Evolutionary conservation across 352 stramenopile genomes (phyloP).

Genomic region (Globisporangium canariense): DNA sequence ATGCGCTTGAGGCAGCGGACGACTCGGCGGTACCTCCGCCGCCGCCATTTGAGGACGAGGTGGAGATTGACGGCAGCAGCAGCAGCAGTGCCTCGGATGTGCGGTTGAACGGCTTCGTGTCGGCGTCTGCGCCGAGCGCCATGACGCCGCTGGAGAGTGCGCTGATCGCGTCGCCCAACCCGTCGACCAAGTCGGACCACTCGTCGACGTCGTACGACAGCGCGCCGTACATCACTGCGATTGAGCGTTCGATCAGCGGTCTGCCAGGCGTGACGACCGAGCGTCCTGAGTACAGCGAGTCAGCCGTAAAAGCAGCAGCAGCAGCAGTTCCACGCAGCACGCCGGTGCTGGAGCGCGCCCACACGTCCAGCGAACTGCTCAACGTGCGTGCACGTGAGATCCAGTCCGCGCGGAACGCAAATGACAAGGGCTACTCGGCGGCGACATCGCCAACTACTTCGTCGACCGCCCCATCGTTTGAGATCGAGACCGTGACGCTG

Average conservation of each 20-base stretch:
- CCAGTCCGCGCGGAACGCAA: constrained; percentile 33
- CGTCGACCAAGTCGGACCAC: constrained; percentile 26
- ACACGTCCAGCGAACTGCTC: constrained; percentile 71
- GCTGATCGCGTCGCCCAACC: constrained; percentile 25
- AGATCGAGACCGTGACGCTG: constrained; percentile 82
- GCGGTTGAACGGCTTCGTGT: constrained; percentile 24
- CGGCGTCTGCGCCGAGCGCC: constrained; percentile 31
- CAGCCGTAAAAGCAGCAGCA: constrained; percentile 2
- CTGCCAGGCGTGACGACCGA: constrained; percentile 33
- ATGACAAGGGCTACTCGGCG: constrained; percentile 27
- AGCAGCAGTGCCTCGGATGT: constrained; percentile 6
- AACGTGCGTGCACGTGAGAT: constrained; percentile 48
- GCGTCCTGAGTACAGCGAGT: constrained; percentile 20
- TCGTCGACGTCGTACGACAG: constrained; percentile 45
- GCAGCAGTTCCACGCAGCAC: constrained; percentile 23
- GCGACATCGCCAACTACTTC: constrained; percentile 36
- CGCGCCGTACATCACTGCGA: constrained; percentile 38
- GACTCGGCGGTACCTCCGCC: constrained; percentile 2
- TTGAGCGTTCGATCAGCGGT: constrained; percentile 31
- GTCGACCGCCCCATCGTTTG: constrained; percentile 51
- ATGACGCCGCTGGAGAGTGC: constrained; percentile 32
- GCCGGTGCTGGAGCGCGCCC: constrained; percentile 61
- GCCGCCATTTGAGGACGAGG: constrained; percentile 6
- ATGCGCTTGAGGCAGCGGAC: not conserved
- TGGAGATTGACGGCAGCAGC: not conserved